These are phyloP conservation scores for Lecanicillium sp. DNA, from an alignment of 2,329 filamentous ascomycete species.

Conservation along the genomic window DNA sequence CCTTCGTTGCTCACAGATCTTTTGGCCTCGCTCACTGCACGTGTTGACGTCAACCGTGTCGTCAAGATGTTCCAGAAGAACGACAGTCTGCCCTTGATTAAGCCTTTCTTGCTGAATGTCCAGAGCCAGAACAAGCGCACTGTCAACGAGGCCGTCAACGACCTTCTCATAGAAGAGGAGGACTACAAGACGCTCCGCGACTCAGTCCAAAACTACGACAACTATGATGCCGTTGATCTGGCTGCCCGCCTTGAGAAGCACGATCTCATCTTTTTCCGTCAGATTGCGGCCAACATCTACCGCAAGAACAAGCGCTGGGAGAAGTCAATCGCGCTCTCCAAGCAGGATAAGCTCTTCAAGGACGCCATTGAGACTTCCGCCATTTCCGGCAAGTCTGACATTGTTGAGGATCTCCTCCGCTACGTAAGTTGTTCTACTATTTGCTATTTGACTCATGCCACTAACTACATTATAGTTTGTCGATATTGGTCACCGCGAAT, in stretches of 20 bases:
- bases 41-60: constrained; percentile 97
- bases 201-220: constrained; percentile 97
- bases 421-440: constrained; percentile 65
- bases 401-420: constrained; percentile 90
- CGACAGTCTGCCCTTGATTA: constrained; percentile 95
- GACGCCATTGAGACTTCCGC: constrained; percentile 97
- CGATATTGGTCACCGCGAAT: constrained; percentile 97
- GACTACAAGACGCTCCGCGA: constrained; percentile 98
- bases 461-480: constrained; percentile 65
- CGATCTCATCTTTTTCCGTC: constrained; percentile 96
- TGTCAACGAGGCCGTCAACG: constrained; percentile 97
- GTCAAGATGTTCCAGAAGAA: constrained; percentile 98
- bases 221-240: constrained; percentile 92
- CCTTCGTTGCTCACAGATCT: constrained; percentile 93
- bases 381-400: constrained; percentile 79
- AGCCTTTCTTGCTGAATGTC: constrained; percentile 95
- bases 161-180: constrained; percentile 95
- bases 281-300: constrained; percentile 97
- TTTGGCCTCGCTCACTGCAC: constrained; percentile 80
- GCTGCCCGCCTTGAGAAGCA: constrained; percentile 93
- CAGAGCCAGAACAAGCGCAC: constrained; percentile 96
- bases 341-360: constrained; percentile 99
- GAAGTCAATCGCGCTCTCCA: constrained; percentile 94
- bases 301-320: constrained; percentile 99
- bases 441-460: constrained; percentile 2